Base-by-base conservation (phyloP, 2,329 filamentous ascomycete genomes). In the Tolypocladium endophyticum region DNA sequence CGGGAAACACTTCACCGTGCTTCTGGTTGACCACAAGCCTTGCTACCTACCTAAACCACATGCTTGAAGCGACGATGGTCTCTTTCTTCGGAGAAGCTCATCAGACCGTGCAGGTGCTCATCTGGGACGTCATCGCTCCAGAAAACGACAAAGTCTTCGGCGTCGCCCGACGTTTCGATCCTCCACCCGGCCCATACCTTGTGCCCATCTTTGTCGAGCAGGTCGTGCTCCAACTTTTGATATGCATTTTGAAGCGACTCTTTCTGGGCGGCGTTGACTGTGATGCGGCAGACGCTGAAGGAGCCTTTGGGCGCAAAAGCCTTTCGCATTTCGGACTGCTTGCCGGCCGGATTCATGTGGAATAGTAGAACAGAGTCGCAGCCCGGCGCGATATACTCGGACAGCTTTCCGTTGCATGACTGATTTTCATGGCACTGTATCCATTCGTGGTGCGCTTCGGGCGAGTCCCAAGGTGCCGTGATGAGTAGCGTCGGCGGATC, bases 381-480 rank as follows among this genome's bases (percentile, higher is more conserved):
- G 1, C 69, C 72, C 6, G 72, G 67, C 7, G 68, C 67, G 43
- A 78, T 69, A 58, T 74, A 72, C 4, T 63, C 59, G 30, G 60
- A 62, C 14, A 80, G 63, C 30, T 66, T 65, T 23, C 64, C 67
- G 62, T 77, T 74, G 58, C 70, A 65, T 6, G 61, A 57, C 56
- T 70, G 61, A 65, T 81, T 80, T 38, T 75, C 75, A 3, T 69
- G 63, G 57, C 73, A 76, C 53, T 69, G 67, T 56, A 79, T 73
- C 78, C 79, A 82, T 56, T 72, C 63, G 55, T 61, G 62, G 60
- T 81, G 77, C 6, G 72, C 72, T 18, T 70, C 72, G 25, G 72
- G 70, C 0, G 74, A 76, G 59, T 73, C 70, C 79, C 79, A 81
- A 14, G 74, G 71, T 23, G 78, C 75, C 5, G 74, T 76, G 62